Percentiles rank a stretch among this genome's conserved stretches.
Conservation (phyloP, 1,284 basidiomycete species). For the Neolentinus lepideus region DNA sequence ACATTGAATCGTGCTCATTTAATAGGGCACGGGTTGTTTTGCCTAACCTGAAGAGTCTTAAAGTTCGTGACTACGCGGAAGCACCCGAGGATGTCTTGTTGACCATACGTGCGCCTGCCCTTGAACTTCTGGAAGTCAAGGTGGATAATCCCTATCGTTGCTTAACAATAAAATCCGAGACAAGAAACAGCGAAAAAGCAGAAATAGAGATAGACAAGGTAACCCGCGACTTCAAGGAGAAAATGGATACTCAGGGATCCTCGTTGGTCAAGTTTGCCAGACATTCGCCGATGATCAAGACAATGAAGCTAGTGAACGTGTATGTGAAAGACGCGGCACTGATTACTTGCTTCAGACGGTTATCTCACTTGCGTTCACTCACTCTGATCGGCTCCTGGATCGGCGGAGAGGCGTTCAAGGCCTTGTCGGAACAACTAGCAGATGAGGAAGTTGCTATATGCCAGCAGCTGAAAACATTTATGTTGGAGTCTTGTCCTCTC, state of each 20-base stretch:
- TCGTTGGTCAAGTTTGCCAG: not conserved
- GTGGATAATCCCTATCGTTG: not conserved
- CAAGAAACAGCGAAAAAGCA: too few relatives aligned
- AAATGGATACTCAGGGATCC: not conserved
- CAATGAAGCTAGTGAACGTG: not conserved
- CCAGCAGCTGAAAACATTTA: not conserved
- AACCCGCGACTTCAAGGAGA: not conserved
- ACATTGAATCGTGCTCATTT: not conserved
- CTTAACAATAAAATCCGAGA: not conserved
- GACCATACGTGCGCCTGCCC: not conserved
- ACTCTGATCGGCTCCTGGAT: not conserved
- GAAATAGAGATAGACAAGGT: not conserved
- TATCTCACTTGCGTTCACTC: not conserved
- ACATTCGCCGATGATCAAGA: not conserved
- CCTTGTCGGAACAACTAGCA: not conserved
- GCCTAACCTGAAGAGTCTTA: not conserved
- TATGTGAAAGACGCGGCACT: not conserved
- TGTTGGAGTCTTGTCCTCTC: not conserved
- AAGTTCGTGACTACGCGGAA: not conserved
- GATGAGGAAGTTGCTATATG: not conserved
- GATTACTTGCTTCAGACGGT: not conserved
- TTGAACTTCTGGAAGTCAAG: not conserved
- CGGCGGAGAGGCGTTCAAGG: not conserved
- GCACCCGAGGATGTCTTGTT: too few relatives aligned
- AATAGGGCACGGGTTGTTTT: not conserved